Conservation (phyloP, 140 eudicot species). For the Bidens hawaiensis region DNA sequence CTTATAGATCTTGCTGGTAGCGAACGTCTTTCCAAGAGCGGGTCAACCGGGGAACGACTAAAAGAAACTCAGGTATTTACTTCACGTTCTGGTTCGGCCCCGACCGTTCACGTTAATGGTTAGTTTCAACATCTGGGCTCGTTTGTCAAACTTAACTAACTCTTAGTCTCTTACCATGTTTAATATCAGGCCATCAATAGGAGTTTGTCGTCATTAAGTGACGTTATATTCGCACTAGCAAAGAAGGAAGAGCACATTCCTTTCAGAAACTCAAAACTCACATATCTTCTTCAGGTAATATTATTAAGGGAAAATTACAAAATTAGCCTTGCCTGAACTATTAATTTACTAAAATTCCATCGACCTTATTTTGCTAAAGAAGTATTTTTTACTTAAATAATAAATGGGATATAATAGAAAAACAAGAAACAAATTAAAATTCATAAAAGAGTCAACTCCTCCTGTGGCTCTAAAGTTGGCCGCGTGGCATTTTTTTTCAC, state of each 20-base stretch:
- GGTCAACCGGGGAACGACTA: slow-evolving; percentile 93
- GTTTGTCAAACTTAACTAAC: not conserved
- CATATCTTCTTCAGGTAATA: slow-evolving; percentile 95
- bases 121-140: no score
- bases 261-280: slow-evolving; percentile 88
- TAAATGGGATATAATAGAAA: no score
- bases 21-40: slow-evolving; percentile 98
- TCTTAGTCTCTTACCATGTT: not conserved
- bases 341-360: not conserved
- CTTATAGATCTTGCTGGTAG: slow-evolving; percentile 99
- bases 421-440: no score
- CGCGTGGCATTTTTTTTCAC: no score
- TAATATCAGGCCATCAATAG: slow-evolving; percentile 75
- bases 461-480: no score
- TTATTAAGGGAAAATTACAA: no score
- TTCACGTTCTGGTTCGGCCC: not conserved
- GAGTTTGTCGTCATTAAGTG: slow-evolving; percentile 88
- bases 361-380: not conserved
- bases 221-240: slow-evolving; percentile 87
- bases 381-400: no score
- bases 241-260: slow-evolving; percentile 96
- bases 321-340: no score
- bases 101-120: not conserved
- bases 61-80: slow-evolving; percentile 86
- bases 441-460: no score